phyloP scores from a whole-genome alignment of 2,329 filamentous ascomycete genomes.

The Penicillium sp. region DNA sequence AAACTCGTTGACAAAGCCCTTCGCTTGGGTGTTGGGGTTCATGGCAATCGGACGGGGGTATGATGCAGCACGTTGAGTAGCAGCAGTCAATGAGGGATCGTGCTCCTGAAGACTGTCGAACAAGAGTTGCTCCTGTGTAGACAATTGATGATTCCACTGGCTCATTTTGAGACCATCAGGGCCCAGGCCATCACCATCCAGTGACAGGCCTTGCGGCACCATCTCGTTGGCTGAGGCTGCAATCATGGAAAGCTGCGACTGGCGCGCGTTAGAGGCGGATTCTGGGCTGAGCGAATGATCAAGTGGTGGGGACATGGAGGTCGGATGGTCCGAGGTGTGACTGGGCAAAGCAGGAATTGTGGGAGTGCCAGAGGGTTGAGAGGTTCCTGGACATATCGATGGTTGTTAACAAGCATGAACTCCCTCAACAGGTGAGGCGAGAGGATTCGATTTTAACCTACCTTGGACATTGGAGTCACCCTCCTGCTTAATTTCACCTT shows the following conservation, averaged over 20 bases:
- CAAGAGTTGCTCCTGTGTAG: conserved; percentile 44
- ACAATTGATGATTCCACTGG: conserved; percentile 41
- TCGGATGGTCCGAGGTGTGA: conserved; percentile 35
- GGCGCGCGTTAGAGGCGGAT: conserved; percentile 40
- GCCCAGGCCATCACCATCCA: conserved; percentile 38
- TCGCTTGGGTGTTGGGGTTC: conserved; percentile 44
- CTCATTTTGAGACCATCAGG: conserved; percentile 37
- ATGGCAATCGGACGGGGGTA: conserved; percentile 50
- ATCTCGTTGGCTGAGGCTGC: conserved; percentile 53
- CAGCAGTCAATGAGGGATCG: conserved; percentile 43
- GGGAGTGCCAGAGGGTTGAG: conserved; percentile 35
- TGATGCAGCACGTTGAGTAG: conserved; percentile 43
- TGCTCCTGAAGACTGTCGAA: conserved; percentile 47
- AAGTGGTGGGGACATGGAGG: conserved; percentile 40
- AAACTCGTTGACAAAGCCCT: conserved; percentile 47
- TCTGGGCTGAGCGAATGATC: conserved; percentile 42
- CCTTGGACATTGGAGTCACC: conserved; percentile 6
- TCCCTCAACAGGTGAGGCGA: neutral
- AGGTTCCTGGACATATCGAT: conserved; percentile 28
- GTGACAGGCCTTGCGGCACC: conserved; percentile 43
- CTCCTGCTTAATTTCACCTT: conserved; percentile 29
- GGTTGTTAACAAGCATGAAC: conserved; percentile 18
- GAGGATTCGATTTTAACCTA: neutral
- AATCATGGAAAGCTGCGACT: conserved; percentile 51
- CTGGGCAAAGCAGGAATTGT: conserved; percentile 38